These are phyloP conservation scores for Primulina eburnea DNA, from an alignment of 257 asterid genomes.

Conservation along the genomic window DNA sequence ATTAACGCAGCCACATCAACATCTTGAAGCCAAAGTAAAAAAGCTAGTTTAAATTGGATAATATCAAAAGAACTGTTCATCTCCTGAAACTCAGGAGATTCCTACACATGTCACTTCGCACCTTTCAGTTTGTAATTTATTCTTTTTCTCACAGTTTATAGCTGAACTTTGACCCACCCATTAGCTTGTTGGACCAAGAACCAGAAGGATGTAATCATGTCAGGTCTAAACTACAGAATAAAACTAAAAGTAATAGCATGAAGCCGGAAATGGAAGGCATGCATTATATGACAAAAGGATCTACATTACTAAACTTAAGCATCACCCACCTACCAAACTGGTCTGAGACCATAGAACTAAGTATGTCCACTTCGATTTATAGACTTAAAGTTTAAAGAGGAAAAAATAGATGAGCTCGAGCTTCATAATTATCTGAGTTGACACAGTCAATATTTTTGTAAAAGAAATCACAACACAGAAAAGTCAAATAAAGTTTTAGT, in stretches of 20 bases:
- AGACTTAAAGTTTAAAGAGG: neutral
- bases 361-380: neutral
- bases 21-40: constrained; percentile 6
- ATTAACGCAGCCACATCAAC: constrained; percentile 4
- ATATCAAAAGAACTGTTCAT: neutral
- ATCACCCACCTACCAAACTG: neutral
- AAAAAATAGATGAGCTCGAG: neutral
- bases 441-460: neutral
- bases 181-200: no score
- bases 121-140: neutral
- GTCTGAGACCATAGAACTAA: neutral
- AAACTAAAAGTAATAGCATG: neutral
- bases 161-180: neutral
- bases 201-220: neutral
- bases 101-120: neutral
- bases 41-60: neutral
- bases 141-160: neutral
- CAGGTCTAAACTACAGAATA: neutral
- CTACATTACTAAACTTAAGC: neutral
- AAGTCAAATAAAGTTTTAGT: neutral
- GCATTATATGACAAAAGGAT: neutral
- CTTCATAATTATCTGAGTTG: no score
- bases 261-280: neutral
- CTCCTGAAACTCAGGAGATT: no score
- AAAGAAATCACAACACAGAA: neutral